Evolutionary conservation across 2,329 filamentous ascomycete species (phyloP), one percentile per base, ranked within the genome.

Genomic region (Colletotrichum musae): DNA sequence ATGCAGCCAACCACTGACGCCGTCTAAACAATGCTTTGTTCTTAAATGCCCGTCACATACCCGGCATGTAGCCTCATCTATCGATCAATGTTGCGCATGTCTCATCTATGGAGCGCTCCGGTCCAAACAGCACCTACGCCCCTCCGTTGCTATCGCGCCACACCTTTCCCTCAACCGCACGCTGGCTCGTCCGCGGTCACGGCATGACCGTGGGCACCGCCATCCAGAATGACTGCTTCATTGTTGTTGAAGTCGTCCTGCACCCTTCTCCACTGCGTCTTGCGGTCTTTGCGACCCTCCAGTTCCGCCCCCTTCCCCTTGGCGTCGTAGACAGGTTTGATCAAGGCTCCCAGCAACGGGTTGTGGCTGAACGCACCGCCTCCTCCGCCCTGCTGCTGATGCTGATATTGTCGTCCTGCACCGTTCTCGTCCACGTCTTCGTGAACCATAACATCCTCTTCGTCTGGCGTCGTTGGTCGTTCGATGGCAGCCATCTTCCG

Each of bases 341-440:
- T 91, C 71, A 94, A 75, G 0, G 86, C 86, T 2, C 88, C 88
- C 13, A 93, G 80, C 36, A 94, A 78, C 2, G 92, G 92, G 71
- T 94, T 94, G 65, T 83, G 86, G 73, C 90, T 92, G 74, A 93
- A 94, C 2, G 88, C 88, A 1, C 90, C 90, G 5, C 85, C 84
- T n/a, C 73, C 76, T 47, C 77, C 76, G 13, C 48, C 41, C 18
- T 16, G 53, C 64, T 45, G 65, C 56, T 28, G 28, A 32, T 32
- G 28, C 28, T 7, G 7, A 32, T 32, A 32, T 9, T 32, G 28
- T 1, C 28, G 43, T 52, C 71, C 45, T 7, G 43, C 15, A 60
- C 52, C 62, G 64, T 75, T 75, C 70, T 78, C 73, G 6, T 74
- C 77, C 69, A 80, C 77, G 0, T 74, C 74, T 9, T 59, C 53